These are phyloP conservation scores for Diplodia corticola DNA, from an alignment of 2,329 filamentous ascomycete genomes.

Conservation along the genomic window DNA sequence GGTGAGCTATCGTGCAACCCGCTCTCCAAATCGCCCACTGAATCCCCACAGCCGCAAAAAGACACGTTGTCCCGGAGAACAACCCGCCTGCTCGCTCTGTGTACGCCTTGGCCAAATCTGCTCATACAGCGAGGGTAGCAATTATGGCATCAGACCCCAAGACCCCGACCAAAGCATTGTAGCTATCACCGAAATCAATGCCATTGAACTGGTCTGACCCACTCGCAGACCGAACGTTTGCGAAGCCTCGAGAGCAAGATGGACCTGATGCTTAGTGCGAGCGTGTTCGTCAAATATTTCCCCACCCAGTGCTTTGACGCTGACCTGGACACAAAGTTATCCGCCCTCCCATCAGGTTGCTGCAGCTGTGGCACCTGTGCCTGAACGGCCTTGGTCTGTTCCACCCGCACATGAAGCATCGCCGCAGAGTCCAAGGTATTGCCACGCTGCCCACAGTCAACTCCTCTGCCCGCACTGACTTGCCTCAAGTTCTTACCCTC, in stretches of 20 bases:
- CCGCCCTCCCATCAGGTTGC: background rate
- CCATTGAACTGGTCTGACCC: background rate
- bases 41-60: slow-evolving; percentile 49
- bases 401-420: background rate
- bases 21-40: background rate
- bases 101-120: slow-evolving; percentile 51
- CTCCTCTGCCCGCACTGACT: background rate
- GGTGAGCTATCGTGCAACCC: background rate
- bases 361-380: no score
- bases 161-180: slow-evolving; percentile 6
- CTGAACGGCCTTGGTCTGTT: background rate
- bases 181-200: background rate
- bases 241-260: slow-evolving; percentile 14
- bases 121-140: background rate
- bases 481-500: background rate
- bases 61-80: slow-evolving; percentile 53
- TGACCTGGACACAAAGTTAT: background rate
- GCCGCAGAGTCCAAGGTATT: background rate
- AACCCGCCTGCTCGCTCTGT: slow-evolving; percentile 53
- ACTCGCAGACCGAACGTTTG: background rate
- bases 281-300: background rate
- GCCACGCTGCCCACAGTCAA: no score
- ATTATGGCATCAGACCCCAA: background rate
- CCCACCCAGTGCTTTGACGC: background rate
- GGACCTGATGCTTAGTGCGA: slow-evolving; percentile 5